Conservation (phyloP, 2,329 filamentous ascomycete genomes). For the Knufia petricola region DNA sequence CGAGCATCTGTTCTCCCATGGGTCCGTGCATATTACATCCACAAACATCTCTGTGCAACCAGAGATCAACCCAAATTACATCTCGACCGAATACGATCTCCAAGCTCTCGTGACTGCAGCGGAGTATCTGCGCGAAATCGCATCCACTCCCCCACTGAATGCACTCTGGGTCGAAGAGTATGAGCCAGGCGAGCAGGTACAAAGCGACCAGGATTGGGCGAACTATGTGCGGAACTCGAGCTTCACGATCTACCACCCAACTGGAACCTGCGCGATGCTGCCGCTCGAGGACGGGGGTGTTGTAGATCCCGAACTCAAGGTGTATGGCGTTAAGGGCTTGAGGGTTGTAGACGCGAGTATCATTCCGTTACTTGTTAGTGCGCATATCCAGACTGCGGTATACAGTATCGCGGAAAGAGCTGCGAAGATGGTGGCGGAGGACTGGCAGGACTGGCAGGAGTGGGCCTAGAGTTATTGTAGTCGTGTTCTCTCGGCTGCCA, state of each 20-base stretch:
- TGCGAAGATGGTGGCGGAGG: too few relatives aligned
- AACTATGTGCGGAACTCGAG: background rate
- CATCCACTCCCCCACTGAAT: background rate
- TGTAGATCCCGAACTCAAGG: conserved; percentile 25
- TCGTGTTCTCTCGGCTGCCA: too few relatives aligned
- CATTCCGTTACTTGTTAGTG: conserved; percentile 28
- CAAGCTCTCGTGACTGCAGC: background rate
- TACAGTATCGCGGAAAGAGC: too few relatives aligned
- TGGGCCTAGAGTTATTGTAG: too few relatives aligned
- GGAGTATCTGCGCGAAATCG: background rate
- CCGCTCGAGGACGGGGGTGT: conserved; percentile 26
- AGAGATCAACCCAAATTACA: conserved; percentile 32
- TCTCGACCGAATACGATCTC: background rate
- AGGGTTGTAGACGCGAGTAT: conserved; percentile 20
- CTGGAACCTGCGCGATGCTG: conserved; percentile 28
- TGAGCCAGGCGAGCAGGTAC: background rate
- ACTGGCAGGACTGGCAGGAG: too few relatives aligned
- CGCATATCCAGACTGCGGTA: conserved; percentile 30
- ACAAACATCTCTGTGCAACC: conserved; percentile 28
- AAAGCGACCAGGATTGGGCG: background rate
- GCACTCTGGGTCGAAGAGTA: background rate
- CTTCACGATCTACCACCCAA: background rate
- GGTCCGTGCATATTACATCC: conserved; percentile 33
- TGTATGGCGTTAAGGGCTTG: conserved; percentile 28
- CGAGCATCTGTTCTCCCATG: conserved; percentile 27